These are phyloP conservation scores for Ramaria rubella DNA, from an alignment of 768 basidiomycete species.

Conservation along the genomic window DNA sequence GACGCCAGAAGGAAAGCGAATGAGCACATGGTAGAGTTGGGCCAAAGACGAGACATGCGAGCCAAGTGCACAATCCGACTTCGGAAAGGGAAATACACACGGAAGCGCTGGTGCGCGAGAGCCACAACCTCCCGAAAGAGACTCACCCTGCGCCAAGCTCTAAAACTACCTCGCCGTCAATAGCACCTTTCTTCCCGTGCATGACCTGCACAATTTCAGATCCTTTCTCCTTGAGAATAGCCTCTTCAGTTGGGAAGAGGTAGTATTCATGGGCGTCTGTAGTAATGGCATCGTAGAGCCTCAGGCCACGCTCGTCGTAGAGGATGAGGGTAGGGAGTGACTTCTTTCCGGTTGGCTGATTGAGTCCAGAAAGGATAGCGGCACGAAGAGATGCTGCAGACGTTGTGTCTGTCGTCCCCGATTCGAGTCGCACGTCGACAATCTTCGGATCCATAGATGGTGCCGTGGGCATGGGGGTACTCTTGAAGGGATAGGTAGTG, in stretches of 20 bases:
- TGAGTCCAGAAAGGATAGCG: slow-evolving; percentile 50
- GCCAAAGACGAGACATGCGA: neutral
- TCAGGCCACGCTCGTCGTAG: slow-evolving; percentile 81
- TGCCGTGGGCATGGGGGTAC: neutral
- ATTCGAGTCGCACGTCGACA: slow-evolving; percentile 11
- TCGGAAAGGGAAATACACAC: too few relatives aligned
- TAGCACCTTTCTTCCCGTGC: slow-evolving; percentile 39
- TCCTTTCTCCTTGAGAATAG: slow-evolving; percentile 67
- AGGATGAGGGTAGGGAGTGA: slow-evolving; percentile 75
- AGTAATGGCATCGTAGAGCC: slow-evolving; percentile 82
- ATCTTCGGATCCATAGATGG: slow-evolving; percentile 3
- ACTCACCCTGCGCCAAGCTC: slow-evolving; percentile 95
- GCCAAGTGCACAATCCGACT: too few relatives aligned
- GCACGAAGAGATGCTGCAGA: slow-evolving; percentile 26
- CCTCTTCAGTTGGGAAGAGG: slow-evolving; percentile 81
- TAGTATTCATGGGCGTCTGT: slow-evolving; percentile 80
- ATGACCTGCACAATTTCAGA: slow-evolving; percentile 70
- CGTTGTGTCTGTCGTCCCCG: slow-evolving; percentile 20
- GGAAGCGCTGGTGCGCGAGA: neutral
- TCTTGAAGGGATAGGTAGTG: neutral
- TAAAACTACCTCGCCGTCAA: slow-evolving; percentile 55
- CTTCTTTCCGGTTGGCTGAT: slow-evolving; percentile 47
- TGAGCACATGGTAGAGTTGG: neutral
- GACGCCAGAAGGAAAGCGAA: neutral
- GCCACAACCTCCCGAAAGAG: neutral